These are phyloP conservation scores for Tetradesmus lagerheimii DNA, from an alignment of 139 green algal species.

Conservation along the genomic window DNA sequence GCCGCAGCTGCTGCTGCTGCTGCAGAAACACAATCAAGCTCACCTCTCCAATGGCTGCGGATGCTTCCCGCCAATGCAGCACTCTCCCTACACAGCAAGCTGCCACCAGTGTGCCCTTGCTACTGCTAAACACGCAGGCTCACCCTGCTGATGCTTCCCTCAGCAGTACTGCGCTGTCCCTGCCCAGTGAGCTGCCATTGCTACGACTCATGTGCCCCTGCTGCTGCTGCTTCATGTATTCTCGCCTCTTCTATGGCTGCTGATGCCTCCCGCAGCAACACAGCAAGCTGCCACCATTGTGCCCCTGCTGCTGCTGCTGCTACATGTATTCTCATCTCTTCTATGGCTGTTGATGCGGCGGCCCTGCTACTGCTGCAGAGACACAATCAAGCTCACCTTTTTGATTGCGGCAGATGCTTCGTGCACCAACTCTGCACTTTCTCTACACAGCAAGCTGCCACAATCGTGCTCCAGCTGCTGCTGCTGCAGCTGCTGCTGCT, in stretches of 20 bases:
- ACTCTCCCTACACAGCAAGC: slow-evolving; percentile 26
- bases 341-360: no score
- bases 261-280: slow-evolving; percentile 49
- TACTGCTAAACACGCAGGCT: not conserved
- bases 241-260: slow-evolving; percentile 52
- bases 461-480: no score
- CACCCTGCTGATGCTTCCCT: slow-evolving; percentile 4
- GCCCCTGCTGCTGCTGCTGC: no score
- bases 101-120: not conserved
- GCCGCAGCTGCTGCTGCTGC: not conserved
- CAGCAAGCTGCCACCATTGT: slow-evolving; percentile 47
- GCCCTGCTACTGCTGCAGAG: no score
- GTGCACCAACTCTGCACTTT: no score
- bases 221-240: not conserved
- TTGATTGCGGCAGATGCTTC: no score
- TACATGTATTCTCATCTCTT: no score
- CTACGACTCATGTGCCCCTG: no score
- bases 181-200: slow-evolving; percentile 3
- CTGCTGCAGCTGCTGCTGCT: not conserved
- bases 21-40: no score
- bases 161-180: slow-evolving; percentile 34
- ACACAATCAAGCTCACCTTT: no score
- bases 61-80: slow-evolving; percentile 36
- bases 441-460: no score
- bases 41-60: slow-evolving; percentile 49